Conservation (phyloP, 148 eudicot species). For the Persicaria maculosa region DNA sequence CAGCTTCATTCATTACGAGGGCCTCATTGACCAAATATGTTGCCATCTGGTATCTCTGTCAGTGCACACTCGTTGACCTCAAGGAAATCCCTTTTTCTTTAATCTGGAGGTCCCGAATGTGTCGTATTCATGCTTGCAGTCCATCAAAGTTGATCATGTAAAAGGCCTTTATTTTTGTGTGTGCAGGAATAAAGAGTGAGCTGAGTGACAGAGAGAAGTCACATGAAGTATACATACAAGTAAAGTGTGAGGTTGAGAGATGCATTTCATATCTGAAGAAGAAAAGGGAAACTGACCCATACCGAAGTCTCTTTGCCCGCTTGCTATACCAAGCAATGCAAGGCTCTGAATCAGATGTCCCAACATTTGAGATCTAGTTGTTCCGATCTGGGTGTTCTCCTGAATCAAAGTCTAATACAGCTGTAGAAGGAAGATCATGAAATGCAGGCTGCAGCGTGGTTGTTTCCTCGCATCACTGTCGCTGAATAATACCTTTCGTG, state of each 20-base stretch:
- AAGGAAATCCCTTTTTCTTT: too few relatives aligned
- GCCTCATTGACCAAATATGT: too few relatives aligned
- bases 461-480: not conserved
- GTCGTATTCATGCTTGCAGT: not conserved
- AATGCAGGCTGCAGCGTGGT: too few relatives aligned
- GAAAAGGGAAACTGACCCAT: slow-evolving; percentile 50
- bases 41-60: too few relatives aligned
- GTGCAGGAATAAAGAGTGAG: slow-evolving; percentile 36
- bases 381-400: not conserved
- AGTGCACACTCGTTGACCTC: too few relatives aligned
- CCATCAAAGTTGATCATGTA: not conserved
- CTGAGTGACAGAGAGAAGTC: slow-evolving; percentile 30
- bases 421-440: too few relatives aligned
- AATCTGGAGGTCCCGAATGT: too few relatives aligned
- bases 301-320: slow-evolving; percentile 36
- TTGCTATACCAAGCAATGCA: slow-evolving; percentile 32
- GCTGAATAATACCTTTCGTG: not conserved
- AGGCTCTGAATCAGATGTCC: slow-evolving; percentile 34
- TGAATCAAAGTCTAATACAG: not conserved
- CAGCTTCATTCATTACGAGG: too few relatives aligned
- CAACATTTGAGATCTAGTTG: slow-evolving; percentile 36
- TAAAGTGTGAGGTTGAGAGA: slow-evolving; percentile 48
- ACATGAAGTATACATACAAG: slow-evolving; percentile 35
- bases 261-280: slow-evolving; percentile 40
- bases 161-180: not conserved